phyloP scores from a whole-genome alignment of 352 stramenopile species.

The Peronospora belbahrii region DNA sequence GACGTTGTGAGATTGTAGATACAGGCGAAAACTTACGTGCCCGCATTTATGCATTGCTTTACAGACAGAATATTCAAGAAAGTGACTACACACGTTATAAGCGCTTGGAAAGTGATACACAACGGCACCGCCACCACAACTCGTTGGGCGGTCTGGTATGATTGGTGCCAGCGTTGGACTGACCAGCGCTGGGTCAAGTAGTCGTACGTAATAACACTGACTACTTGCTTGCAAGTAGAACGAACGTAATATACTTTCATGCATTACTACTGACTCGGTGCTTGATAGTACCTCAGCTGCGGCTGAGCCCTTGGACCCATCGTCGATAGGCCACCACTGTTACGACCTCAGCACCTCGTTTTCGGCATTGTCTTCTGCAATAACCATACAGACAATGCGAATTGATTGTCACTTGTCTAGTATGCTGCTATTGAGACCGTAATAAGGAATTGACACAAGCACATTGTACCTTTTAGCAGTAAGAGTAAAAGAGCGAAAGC shows the following conservation, averaged over 20 bases:
- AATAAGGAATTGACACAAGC: background rate
- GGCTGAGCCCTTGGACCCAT: slow-evolving; percentile 6
- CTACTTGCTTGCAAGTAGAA: slow-evolving; percentile 6
- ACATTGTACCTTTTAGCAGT: no score
- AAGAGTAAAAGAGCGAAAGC: background rate
- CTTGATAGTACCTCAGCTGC: slow-evolving; percentile 5
- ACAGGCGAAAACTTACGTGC: slow-evolving; percentile 20
- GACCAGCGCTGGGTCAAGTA: slow-evolving; percentile 2
- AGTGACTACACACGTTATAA: slow-evolving; percentile 8
- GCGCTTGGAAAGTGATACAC: slow-evolving; percentile 17
- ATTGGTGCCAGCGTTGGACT: slow-evolving; percentile 8
- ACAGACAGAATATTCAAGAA: slow-evolving; percentile 11
- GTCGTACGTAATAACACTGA: slow-evolving; percentile 4
- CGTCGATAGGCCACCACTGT: background rate
- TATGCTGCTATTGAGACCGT: background rate
- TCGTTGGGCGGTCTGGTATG: slow-evolving; percentile 22
- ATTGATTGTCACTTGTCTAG: background rate
- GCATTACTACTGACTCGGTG: background rate
- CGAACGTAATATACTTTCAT: slow-evolving; percentile 2
- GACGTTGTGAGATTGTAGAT: slow-evolving; percentile 22
- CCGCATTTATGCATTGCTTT: slow-evolving; percentile 3
- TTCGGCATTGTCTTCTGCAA: slow-evolving; percentile 1
- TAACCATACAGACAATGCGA: background rate
- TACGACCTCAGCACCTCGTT: slow-evolving; percentile 1
- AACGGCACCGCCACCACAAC: slow-evolving; percentile 1